These are phyloP conservation scores for Leccinum aurantiacum DNA, from an alignment of 768 basidiomycete genomes.

Conservation along the genomic window DNA sequence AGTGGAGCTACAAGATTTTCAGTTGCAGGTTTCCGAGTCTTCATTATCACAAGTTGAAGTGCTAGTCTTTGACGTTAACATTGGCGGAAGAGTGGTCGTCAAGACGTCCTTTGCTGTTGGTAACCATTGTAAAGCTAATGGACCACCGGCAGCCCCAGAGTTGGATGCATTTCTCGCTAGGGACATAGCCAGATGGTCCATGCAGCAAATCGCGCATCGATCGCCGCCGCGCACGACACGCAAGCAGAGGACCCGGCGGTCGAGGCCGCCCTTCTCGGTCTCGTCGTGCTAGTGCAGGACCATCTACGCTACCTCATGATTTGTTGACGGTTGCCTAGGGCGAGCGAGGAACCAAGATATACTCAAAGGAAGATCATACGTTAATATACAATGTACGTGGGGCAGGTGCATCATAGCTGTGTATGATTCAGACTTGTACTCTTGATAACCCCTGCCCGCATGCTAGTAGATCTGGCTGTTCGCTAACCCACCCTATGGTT, in stretches of 20 bases:
- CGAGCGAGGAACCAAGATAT: slow-evolving; percentile 45
- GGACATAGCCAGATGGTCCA: slow-evolving; percentile 56
- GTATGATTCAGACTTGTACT: too few species aligned
- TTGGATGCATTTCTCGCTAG: slow-evolving; percentile 63
- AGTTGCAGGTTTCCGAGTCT: neutral
- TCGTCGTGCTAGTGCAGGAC: slow-evolving; percentile 40
- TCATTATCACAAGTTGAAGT: slow-evolving; percentile 42
- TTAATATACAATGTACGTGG: too few species aligned
- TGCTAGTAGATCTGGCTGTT: too few species aligned
- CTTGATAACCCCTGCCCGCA: too few species aligned
- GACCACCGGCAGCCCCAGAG: slow-evolving; percentile 40
- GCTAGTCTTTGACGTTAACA: slow-evolving; percentile 75
- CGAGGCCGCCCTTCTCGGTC: slow-evolving; percentile 50
- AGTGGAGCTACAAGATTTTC: slow-evolving; percentile 12
- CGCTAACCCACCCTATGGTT: too few species aligned
- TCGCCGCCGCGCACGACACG: slow-evolving; percentile 18
- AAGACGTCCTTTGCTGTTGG: slow-evolving; percentile 72
- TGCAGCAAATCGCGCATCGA: slow-evolving; percentile 38
- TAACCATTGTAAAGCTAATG: slow-evolving; percentile 42
- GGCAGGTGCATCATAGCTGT: too few species aligned
- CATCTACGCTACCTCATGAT: slow-evolving; percentile 69
- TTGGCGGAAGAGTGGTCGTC: slow-evolving; percentile 48
- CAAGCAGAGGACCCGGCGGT: slow-evolving; percentile 49
- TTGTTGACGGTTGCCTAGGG: slow-evolving; percentile 53
- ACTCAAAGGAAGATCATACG: too few species aligned